Percentiles rank a stretch among this genome's conserved stretches.
phyloP scores from a whole-genome alignment of 306 rosid genomes.

The Mimosa pudica region DNA sequence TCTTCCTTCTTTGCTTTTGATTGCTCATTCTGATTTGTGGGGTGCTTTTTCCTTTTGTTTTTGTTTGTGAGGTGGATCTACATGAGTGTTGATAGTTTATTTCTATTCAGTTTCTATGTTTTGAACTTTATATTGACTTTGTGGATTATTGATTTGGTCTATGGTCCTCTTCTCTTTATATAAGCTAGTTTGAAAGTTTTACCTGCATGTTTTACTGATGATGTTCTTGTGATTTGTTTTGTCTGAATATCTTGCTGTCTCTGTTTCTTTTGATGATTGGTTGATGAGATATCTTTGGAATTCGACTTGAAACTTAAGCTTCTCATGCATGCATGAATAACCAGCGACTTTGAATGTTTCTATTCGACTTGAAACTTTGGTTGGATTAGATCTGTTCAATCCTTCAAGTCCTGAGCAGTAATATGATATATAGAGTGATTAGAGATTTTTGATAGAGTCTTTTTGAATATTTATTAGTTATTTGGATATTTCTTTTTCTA shows the following conservation, averaged over 20 bases:
- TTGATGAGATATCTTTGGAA: not conserved
- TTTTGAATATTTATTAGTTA: not conserved
- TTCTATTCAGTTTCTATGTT: not conserved
- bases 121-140: not conserved
- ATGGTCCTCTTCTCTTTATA: not conserved
- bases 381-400: slow-evolving; percentile 19
- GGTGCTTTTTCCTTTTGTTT: not conserved
- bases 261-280: not conserved
- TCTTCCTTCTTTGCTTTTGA: not conserved
- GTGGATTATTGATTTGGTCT: not conserved
- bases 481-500: slow-evolving; percentile 1
- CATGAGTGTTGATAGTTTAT: not conserved
- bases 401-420: not conserved
- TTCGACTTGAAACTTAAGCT: not conserved
- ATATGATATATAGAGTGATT: not conserved
- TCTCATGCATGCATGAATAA: not conserved
- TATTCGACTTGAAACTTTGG: not conserved
- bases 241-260: not conserved
- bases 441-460: not conserved
- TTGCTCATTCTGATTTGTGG: not conserved
- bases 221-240: not conserved
- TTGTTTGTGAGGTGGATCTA: not conserved
- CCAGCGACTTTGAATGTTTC: not conserved
- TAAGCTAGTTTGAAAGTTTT: not conserved
- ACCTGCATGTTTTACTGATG: not conserved